A percentile compares a stretch with the other conserved stretches of the same genome.
phyloP scores from a whole-genome alignment of 352 stramenopile species.

The Pythium folliculosum region DNA sequence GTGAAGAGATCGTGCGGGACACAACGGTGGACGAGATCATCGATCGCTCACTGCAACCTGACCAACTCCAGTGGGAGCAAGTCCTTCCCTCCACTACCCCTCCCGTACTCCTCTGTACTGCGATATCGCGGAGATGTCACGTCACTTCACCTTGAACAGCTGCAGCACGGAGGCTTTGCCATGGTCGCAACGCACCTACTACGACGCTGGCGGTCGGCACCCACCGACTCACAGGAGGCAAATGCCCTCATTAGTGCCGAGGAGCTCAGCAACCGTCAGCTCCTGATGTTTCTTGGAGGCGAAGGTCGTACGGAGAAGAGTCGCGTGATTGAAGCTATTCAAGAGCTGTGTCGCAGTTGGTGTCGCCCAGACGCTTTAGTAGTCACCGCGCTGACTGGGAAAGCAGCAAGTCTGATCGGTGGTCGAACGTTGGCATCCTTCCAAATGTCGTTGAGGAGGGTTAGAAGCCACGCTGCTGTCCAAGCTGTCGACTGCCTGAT shows the following conservation, averaged over 20 bases:
- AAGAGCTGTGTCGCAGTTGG: slow-evolving; percentile 10
- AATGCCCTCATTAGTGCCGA: background rate
- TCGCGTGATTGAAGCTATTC: slow-evolving; percentile 12
- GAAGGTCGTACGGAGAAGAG: slow-evolving; percentile 16
- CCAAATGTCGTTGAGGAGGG: slow-evolving; percentile 12
- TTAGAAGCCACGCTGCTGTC: background rate
- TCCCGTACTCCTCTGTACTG: background rate
- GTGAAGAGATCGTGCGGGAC: background rate
- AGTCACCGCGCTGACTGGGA: slow-evolving; percentile 13
- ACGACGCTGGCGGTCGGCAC: background rate
- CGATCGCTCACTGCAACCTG: background rate
- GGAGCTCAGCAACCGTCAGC: slow-evolving; percentile 1
- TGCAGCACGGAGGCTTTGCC: slow-evolving; percentile 14
- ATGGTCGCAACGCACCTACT: slow-evolving; percentile 7
- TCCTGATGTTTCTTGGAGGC: slow-evolving; percentile 13
- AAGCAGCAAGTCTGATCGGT: slow-evolving; percentile 21
- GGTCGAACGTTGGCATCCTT: slow-evolving; percentile 19
- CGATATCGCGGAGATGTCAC: slow-evolving; percentile 1
- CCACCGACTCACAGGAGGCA: background rate
- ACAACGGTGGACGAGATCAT: background rate
- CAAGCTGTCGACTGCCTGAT: slow-evolving; percentile 24
- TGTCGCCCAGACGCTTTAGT: background rate
- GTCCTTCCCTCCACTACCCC: background rate
- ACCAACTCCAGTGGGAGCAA: background rate
- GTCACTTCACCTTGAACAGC: slow-evolving; percentile 12